Conservation (phyloP, 306 rosid species). For the Glycine tomentella region DNA sequence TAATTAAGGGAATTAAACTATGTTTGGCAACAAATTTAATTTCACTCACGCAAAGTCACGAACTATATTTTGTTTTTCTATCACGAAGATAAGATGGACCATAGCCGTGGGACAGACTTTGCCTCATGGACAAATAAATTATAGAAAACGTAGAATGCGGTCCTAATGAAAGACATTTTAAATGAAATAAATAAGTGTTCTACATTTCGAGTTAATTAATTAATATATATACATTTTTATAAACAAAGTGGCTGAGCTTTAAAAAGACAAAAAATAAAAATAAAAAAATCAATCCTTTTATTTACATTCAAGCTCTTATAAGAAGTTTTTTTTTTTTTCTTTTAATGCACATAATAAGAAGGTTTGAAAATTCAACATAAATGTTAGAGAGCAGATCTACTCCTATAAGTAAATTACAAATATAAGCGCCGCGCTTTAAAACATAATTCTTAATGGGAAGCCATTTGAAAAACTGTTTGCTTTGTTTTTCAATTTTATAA, state of each 20-base stretch:
- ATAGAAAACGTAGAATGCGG: conserved; percentile 2
- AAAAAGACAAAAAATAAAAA: background rate
- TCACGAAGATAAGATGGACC: background rate
- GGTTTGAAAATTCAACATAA: too few species aligned
- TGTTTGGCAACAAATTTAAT: background rate
- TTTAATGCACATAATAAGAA: too few species aligned
- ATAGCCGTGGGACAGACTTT: background rate
- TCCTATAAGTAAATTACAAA: too few species aligned
- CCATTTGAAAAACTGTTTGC: background rate
- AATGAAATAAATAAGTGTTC: background rate
- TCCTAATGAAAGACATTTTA: background rate
- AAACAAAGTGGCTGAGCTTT: background rate
- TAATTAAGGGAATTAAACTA: background rate
- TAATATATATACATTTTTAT: background rate
- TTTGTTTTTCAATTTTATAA: background rate
- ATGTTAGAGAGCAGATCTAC: too few species aligned
- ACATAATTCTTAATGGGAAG: background rate
- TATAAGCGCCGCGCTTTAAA: too few species aligned
- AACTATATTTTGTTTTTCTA: background rate
- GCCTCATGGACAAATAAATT: background rate
- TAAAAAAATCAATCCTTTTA: background rate
- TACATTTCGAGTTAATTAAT: background rate
- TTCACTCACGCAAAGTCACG: background rate
- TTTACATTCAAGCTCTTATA: background rate
- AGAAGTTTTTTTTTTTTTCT: too few species aligned